Evolutionary conservation across 495 filamentous ascomycete genomes (phyloP), one percentile per base, ranked within the genome.

Genomic region (Talaromyces thailandensis): DNA sequence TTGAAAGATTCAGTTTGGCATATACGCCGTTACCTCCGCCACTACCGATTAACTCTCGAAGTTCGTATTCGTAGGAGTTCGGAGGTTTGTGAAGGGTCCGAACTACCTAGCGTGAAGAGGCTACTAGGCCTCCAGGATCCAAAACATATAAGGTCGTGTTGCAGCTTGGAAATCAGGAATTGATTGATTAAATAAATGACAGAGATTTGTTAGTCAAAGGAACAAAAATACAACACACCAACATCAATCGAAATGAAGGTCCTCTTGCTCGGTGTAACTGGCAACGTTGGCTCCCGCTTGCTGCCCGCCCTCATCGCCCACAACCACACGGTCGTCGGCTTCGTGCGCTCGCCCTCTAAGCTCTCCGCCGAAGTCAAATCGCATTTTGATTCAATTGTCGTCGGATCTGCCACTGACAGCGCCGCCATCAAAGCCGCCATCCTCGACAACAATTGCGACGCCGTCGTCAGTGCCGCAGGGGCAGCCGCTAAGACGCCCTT

Each of bases 261-360:
- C 32, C 73, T 80, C 25, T 64, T 80, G 14, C 62, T 80, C 45
- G 77, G 77, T 5, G 73, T 72, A 40, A 80, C 73, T 16, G 77
- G 76, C 8, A 78, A 73, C 51, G 63, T 80, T 6, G 77, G 77
- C 18, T 68, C 66, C 25, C 74, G 77, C 35, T 63, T 73, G 23
- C 58, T 79, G 18, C 66, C 73, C 25, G 74, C 77, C 0, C 72
- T 79, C 28, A 65, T 80, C 59, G 64, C 68, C 16, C 73, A 79
- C 57, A 59, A 66, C 7, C 75, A 79, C 65, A 65, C 21, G 48
- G 71, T 80, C 55, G 64, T 70, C 21, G 70, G 67, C 60, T 76
- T 64, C 60, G 71, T 78, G n/a, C 75, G 76, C n/a, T 70, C 70
- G 11, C 62, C 71, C 7, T 53, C 48, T 9, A 79, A 78, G 64